A percentile compares a stretch with the other conserved stretches of the same genome.
These are phyloP conservation scores for Colletotrichum sp. DNA, from an alignment of 2,329 filamentous ascomycete genomes.

Conservation along the genomic window DNA sequence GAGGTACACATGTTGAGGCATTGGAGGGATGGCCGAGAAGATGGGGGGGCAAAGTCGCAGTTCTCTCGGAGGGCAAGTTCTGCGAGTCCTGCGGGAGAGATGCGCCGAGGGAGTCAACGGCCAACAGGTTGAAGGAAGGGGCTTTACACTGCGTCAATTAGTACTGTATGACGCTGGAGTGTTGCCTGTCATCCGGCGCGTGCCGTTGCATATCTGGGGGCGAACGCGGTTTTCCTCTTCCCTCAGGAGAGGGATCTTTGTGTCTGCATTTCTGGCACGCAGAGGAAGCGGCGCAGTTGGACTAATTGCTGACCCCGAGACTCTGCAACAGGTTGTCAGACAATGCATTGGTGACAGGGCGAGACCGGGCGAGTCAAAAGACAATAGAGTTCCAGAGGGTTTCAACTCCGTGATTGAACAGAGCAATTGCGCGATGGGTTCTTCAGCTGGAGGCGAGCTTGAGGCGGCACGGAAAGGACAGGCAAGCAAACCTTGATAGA, in stretches of 20 bases:
- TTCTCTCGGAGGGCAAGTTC: background rate
- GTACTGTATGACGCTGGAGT: background rate
- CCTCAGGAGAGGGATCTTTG: background rate
- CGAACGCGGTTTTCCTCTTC: background rate
- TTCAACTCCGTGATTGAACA: background rate
- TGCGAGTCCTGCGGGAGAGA: background rate
- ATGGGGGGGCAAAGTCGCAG: background rate
- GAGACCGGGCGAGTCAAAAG: background rate
- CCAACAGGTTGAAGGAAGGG: background rate
- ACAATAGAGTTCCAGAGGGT: conserved; percentile 1
- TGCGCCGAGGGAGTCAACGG: background rate
- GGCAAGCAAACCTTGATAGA: background rate
- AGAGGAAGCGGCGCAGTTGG: background rate
- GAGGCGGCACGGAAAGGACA: background rate
- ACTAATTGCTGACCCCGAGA: background rate
- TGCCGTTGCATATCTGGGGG: background rate
- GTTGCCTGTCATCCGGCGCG: background rate
- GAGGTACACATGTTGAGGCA: background rate
- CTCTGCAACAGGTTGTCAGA: background rate
- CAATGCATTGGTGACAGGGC: background rate
- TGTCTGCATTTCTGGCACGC: background rate
- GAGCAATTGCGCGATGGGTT: background rate
- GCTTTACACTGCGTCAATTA: background rate
- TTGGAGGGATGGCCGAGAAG: background rate
- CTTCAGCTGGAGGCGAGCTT: background rate